Conservation (phyloP, 352 stramenopile genomes). For the Salisapilia sapeloensis region DNA sequence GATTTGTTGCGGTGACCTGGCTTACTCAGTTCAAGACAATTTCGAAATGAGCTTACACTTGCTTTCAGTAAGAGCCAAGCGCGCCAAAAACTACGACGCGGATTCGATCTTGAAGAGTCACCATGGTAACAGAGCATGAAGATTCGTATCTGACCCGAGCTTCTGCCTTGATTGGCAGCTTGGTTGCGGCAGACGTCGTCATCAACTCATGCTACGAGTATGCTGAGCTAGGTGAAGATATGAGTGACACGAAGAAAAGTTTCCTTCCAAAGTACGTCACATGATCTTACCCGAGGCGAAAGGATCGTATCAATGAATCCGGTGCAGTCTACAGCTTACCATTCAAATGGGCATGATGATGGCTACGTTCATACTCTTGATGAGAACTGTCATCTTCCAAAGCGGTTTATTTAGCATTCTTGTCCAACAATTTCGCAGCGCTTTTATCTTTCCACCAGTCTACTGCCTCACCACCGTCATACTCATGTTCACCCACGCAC, state of each 20-base stretch:
- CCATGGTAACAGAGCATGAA: not conserved
- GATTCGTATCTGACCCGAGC: constrained; percentile 1
- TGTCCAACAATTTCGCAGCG: constrained; percentile 25
- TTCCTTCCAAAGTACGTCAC: constrained; percentile 41
- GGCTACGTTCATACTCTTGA: constrained; percentile 36
- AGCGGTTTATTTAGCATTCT: constrained; percentile 45
- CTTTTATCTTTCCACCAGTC: constrained; percentile 20
- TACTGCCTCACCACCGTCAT: constrained; percentile 38
- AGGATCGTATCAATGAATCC: not conserved
- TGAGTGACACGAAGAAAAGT: constrained; percentile 8
- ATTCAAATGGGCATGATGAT: constrained; percentile 40
- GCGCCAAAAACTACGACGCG: constrained; percentile 21
- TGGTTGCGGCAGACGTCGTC: constrained; percentile 35
- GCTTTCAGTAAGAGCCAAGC: not conserved
- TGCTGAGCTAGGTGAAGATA: constrained; percentile 18
- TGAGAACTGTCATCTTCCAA: constrained; percentile 50
- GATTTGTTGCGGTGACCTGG: not conserved
- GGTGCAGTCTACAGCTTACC: constrained; percentile 30
- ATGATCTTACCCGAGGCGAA: not conserved
- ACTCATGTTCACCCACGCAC: too few relatives aligned
- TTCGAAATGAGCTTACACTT: constrained; percentile 1
- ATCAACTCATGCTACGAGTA: constrained; percentile 51
- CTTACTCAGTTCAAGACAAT: too few relatives aligned
- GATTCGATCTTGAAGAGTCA: constrained; percentile 29
- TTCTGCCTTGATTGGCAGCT: constrained; percentile 13